Evolutionary conservation across 2,329 filamentous ascomycete species (phyloP).

Genomic region (Pseudogymnoascus sp.): DNA sequence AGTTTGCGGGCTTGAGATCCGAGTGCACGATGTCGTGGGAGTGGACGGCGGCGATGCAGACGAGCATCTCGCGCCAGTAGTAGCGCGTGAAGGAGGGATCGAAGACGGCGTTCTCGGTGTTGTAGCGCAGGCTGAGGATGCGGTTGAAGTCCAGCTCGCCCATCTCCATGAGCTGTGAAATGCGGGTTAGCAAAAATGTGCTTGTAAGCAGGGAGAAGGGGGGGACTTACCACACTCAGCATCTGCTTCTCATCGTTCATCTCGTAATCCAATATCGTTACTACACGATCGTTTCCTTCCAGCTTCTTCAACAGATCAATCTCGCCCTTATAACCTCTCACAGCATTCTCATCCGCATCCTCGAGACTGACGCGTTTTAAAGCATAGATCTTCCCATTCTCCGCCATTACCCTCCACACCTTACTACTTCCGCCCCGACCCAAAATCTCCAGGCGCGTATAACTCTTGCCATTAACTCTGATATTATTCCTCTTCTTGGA

Average conservation of each 20-base stretch:
- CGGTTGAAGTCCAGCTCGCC: constrained; percentile 90
- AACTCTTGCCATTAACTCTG: constrained; percentile 82
- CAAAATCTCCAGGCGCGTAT: constrained; percentile 82
- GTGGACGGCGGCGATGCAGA: constrained; percentile 86
- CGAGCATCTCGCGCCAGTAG: constrained; percentile 99
- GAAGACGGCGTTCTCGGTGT: constrained; percentile 64
- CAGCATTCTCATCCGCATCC: constrained; percentile 74
- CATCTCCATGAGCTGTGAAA: constrained; percentile 79
- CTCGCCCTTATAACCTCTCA: constrained; percentile 87
- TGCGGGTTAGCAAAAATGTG: neutral
- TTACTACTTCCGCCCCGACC: constrained; percentile 89
- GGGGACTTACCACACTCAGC: constrained; percentile 64
- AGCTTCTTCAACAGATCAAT: constrained; percentile 84
- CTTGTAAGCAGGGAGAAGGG: neutral
- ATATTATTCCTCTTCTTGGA: constrained; percentile 70
- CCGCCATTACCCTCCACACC: constrained; percentile 93
- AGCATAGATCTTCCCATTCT: constrained; percentile 93
- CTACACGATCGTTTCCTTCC: constrained; percentile 78
- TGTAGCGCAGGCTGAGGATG: constrained; percentile 66
- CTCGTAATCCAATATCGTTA: constrained; percentile 85
- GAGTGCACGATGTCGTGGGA: constrained; percentile 89
- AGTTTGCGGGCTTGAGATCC: constrained; percentile 94
- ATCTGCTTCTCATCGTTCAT: constrained; percentile 86
- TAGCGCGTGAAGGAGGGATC: constrained; percentile 90
- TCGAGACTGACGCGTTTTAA: constrained; percentile 88